phyloP scores from a whole-genome alignment of 164 flowering plant genomes.

The Dillenia turbinata region DNA sequence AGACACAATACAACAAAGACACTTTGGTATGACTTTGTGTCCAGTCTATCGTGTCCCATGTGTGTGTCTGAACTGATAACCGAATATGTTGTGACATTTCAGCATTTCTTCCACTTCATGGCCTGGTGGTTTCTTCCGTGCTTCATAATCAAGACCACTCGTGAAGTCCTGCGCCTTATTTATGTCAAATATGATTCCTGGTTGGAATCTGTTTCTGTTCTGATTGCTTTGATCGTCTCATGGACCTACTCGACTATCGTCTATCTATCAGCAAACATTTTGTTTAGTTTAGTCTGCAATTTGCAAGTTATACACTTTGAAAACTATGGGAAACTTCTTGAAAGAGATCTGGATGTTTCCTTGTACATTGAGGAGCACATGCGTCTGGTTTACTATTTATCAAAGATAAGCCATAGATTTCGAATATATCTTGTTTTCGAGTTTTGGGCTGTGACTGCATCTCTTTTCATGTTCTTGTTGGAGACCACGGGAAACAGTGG shows the following conservation, averaged over 20 bases:
- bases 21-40: no score
- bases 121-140: conserved; percentile 27
- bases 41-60: no score
- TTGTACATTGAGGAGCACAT: conserved; percentile 40
- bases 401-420: conserved; percentile 49
- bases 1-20: no score
- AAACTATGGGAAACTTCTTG: conserved; percentile 35
- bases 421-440: conserved; percentile 33
- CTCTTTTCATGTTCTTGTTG: conserved; percentile 26
- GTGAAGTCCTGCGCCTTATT: conserved; percentile 24
- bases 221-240: conserved; percentile 24
- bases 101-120: conserved; percentile 34
- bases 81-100: conserved; percentile 2
- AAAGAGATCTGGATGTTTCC: conserved; percentile 37
- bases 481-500: conserved; percentile 31
- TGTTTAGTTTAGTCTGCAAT: conserved; percentile 37
- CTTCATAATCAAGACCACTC: conserved; percentile 27
- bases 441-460: conserved; percentile 31
- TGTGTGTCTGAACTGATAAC: no score
- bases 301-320: conserved; percentile 44
- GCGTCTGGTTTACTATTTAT: conserved; percentile 27
- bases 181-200: conserved; percentile 18
- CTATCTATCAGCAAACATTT: conserved; percentile 27
- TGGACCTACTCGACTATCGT: conserved; percentile 32
- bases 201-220: conserved; percentile 20